Conservation (phyloP, 2,329 filamentous ascomycete genomes). For the Triangularia setosa region DNA sequence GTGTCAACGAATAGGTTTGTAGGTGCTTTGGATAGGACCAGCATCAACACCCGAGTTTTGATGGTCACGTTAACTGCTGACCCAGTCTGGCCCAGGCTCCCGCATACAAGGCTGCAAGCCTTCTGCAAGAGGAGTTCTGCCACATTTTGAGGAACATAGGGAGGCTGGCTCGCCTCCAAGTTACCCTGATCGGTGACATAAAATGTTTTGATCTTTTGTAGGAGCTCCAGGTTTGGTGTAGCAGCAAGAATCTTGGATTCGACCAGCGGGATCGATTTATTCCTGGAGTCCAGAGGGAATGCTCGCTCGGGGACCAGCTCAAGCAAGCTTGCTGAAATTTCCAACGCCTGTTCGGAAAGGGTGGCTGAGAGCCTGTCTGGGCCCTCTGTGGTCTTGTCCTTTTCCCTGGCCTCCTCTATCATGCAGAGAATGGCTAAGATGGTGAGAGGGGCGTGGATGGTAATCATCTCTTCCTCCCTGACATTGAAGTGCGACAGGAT, state of each 20-base stretch:
- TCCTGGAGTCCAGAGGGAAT: conserved; percentile 41
- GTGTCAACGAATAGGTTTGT: conserved; percentile 43
- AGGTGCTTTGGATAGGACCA: conserved; percentile 52
- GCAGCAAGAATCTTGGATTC: conserved; percentile 29
- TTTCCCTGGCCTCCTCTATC: conserved; percentile 51
- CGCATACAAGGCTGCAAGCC: conserved; percentile 49
- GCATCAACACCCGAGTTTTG: conserved; percentile 56
- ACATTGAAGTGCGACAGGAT: conserved; percentile 87
- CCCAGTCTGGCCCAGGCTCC: conserved; percentile 40
- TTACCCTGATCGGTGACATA: conserved; percentile 69
- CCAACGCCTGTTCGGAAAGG: conserved; percentile 35
- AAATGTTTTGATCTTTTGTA: conserved; percentile 60
- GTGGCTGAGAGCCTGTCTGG: conserved; percentile 14
- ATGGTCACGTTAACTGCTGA: conserved; percentile 49
- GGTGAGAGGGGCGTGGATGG: conserved; percentile 75
- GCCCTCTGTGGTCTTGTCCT: conserved; percentile 23
- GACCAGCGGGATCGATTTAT: conserved; percentile 24
- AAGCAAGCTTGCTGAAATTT: conserved; percentile 54
- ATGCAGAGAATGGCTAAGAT: conserved; percentile 61
- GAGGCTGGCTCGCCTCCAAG: conserved; percentile 57
- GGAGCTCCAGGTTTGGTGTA: conserved; percentile 47
- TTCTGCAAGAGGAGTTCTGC: conserved; percentile 63
- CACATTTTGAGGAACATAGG: conserved; percentile 53
- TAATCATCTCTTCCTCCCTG: conserved; percentile 91
- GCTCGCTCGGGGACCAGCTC: conserved; percentile 63